These are phyloP conservation scores for Dictyostelium capitatum DNA, from an alignment of 78 protist species.

Conservation along the genomic window DNA sequence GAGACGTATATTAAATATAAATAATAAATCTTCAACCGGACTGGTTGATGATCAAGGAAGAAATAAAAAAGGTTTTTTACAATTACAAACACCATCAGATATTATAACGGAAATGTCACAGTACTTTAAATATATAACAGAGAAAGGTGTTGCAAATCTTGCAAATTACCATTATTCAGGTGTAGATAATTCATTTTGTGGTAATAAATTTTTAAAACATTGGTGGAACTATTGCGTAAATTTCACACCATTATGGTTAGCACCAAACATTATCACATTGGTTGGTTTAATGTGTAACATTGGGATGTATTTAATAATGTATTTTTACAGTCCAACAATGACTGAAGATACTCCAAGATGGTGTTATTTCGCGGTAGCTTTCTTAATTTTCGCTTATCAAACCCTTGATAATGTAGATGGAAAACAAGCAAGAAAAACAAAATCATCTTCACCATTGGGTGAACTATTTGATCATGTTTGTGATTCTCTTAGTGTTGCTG, in stretches of 20 bases:
- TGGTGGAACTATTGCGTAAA: constrained; percentile 79
- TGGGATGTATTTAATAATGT: constrained; percentile 66
- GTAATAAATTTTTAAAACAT: constrained; percentile 58
- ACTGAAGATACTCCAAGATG: constrained; percentile 71
- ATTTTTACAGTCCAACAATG: constrained; percentile 51
- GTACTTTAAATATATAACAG: constrained; percentile 62
- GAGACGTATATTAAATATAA: constrained; percentile 26
- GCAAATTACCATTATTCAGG: constrained; percentile 73
- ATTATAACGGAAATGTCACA: constrained; percentile 35
- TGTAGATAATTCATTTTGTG: constrained; percentile 81
- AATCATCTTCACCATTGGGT: constrained; percentile 90
- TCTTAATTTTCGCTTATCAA: constrained; percentile 81
- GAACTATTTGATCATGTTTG: constrained; percentile 91
- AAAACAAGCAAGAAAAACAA: constrained; percentile 90
- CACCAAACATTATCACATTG: constrained; percentile 44
- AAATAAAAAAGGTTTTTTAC: neutral
- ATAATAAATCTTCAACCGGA: neutral
- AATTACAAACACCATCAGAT: constrained; percentile 25
- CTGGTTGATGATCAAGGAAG: constrained; percentile 12
- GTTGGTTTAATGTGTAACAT: constrained; percentile 75
- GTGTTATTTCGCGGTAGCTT: constrained; percentile 74
- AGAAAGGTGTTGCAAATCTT: constrained; percentile 75
- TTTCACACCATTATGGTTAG: constrained; percentile 73
- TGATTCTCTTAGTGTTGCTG: constrained; percentile 81
- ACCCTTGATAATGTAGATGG: constrained; percentile 92